A percentile compares a stretch with the other conserved stretches of the same genome.
Evolutionary conservation across 2,329 filamentous ascomycete genomes (phyloP).

Genomic region (Botrytis deweyae): DNA sequence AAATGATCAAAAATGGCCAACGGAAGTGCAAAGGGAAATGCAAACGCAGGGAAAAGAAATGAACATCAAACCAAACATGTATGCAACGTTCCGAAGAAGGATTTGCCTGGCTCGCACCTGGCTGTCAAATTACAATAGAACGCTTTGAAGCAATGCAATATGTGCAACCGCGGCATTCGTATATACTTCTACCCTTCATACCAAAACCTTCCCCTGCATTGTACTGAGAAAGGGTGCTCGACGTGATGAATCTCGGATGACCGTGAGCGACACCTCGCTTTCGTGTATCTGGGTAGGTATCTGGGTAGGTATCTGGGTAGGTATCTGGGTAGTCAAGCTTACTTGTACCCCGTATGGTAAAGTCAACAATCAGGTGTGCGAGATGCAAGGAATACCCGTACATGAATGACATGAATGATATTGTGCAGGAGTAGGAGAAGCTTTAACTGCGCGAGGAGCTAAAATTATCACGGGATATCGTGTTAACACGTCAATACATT

Average conservation of each 20-base stretch:
- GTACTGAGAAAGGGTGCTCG: not conserved
- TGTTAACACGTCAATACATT: not conserved
- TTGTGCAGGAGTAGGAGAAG: conserved; percentile 2
- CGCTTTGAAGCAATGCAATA: not conserved
- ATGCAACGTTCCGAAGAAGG: not conserved
- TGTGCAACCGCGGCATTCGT: not conserved
- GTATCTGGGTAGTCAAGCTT: not conserved
- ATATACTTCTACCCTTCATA: not conserved
- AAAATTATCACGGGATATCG: conserved; percentile 12
- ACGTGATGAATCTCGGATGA: not conserved
- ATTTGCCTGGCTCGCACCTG: not conserved
- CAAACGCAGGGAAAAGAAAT: not conserved
- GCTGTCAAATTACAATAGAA: not conserved
- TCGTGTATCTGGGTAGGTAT: not conserved
- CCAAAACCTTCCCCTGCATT: not conserved
- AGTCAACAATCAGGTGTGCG: not conserved
- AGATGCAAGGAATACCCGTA: conserved; percentile 9
- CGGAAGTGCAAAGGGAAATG: not conserved
- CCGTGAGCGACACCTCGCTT: not conserved
- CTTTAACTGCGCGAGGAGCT: not conserved
- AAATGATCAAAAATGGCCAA: not conserved
- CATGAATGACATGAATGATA: not conserved
- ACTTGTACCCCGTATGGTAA: not conserved
- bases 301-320: not conserved
- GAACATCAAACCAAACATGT: not conserved